phyloP scores from a whole-genome alignment of 1,284 basidiomycete genomes.

The Boletus semigastroideus region DNA sequence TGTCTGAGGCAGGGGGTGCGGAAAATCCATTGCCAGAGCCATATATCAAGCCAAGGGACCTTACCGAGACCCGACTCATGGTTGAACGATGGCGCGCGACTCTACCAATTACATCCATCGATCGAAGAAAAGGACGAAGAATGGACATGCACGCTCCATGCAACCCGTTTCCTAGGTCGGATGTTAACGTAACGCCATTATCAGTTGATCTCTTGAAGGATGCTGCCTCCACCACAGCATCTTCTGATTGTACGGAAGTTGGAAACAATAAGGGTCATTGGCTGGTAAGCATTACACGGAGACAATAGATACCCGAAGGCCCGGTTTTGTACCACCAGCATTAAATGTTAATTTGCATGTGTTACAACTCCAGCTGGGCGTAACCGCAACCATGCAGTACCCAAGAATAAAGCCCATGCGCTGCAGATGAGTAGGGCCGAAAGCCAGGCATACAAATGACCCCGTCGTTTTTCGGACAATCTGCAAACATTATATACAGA shows the following conservation, averaged over 20 bases:
- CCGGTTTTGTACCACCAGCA: not conserved
- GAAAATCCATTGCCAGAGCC: conserved; percentile 8
- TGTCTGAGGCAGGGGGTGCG: conserved; percentile 25
- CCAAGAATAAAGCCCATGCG: conserved; percentile 70
- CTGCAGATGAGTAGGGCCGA: conserved; percentile 46
- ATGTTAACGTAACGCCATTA: conserved; percentile 20
- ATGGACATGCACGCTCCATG: conserved; percentile 4
- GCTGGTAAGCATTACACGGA: conserved; percentile 31
- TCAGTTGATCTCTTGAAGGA: conserved; percentile 29
- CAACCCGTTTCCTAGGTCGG: conserved; percentile 1
- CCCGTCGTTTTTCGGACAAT: conserved; percentile 47
- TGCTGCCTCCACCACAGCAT: conserved; percentile 27
- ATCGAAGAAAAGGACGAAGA: conserved; percentile 18
- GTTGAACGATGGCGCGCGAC: conserved; percentile 32
- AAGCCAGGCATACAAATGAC: conserved; percentile 47
- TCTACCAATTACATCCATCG: conserved; percentile 16
- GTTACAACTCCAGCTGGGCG: conserved; percentile 33
- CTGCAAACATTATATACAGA: conserved; percentile 24
- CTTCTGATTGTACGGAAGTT: conserved; percentile 34
- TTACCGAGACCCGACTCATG: conserved; percentile 30
- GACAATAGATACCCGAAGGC: not conserved
- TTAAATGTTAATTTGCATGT: not conserved
- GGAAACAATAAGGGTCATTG: conserved; percentile 33
- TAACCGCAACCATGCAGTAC: conserved; percentile 57
- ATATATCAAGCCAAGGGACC: conserved; percentile 27